Conservation (phyloP, 495 filamentous ascomycete species). For the Penicillium angulare region DNA sequence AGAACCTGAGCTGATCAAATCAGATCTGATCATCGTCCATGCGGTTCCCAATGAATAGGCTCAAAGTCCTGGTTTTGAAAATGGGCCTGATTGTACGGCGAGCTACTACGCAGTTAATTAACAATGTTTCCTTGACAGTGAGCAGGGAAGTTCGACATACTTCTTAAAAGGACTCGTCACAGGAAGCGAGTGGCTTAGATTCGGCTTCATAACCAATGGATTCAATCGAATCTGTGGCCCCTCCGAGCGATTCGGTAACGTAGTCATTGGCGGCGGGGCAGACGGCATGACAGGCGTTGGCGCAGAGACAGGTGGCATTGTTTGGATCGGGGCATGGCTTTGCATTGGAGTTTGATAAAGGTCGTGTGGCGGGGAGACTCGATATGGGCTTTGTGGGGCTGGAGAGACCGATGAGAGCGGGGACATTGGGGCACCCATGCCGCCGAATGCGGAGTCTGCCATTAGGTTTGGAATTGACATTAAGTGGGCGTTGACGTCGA, state of each 20-base stretch:
- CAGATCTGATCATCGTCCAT: slow-evolving; percentile 24
- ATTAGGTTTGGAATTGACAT: slow-evolving; percentile 45
- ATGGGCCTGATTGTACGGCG: slow-evolving; percentile 78
- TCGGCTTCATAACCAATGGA: slow-evolving; percentile 48
- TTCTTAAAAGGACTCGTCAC: slow-evolving; percentile 48
- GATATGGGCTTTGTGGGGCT: slow-evolving; percentile 44
- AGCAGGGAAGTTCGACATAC: slow-evolving; percentile 19
- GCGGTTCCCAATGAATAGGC: slow-evolving; percentile 54
- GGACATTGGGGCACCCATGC: slow-evolving; percentile 33
- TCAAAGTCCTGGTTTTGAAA: slow-evolving; percentile 84
- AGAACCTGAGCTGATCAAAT: neutral
- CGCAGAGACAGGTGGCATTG: slow-evolving; percentile 31
- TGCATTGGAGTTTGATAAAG: slow-evolving; percentile 40
- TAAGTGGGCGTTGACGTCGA: slow-evolving; percentile 53
- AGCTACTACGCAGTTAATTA: slow-evolving; percentile 57
- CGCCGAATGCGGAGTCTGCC: slow-evolving; percentile 39
- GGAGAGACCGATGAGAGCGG: slow-evolving; percentile 44
- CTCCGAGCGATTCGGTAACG: slow-evolving; percentile 37
- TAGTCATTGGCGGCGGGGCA: slow-evolving; percentile 38
- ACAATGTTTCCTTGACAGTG: slow-evolving; percentile 7
- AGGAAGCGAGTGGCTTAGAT: slow-evolving; percentile 42
- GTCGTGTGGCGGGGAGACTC: slow-evolving; percentile 40
- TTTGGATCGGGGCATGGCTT: slow-evolving; percentile 25
- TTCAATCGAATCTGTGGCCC: slow-evolving; percentile 48
- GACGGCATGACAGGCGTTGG: slow-evolving; percentile 31